These are phyloP conservation scores for Lathyrus aphaca DNA, from an alignment of 306 rosid genomes.

Conservation along the genomic window DNA sequence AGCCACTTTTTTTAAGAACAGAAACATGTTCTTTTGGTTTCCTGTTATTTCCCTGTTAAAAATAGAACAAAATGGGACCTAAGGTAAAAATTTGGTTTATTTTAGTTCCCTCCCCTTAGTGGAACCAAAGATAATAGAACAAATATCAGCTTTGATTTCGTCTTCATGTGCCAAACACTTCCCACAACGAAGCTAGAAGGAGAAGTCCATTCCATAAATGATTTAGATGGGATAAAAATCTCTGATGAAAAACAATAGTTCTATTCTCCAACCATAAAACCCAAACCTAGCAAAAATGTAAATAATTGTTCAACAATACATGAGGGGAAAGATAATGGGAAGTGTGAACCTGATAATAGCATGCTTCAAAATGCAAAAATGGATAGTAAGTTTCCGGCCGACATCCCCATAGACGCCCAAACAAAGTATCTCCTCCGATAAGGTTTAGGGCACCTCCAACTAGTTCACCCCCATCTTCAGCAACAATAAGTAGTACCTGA, in stretches of 20 bases:
- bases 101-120: neutral
- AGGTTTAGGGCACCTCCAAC: conserved; percentile 97
- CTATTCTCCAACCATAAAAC: conserved; percentile 31
- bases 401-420: conserved; percentile 96
- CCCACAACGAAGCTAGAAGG: conserved; percentile 9
- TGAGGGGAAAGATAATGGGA: conserved; percentile 6
- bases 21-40: neutral
- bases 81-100: neutral
- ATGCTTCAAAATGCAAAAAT: conserved; percentile 93
- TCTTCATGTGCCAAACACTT: neutral
- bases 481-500: conserved; percentile 76
- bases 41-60: neutral
- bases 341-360: conserved; percentile 84
- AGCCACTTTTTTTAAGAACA: neutral
- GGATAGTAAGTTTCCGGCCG: conserved; percentile 73
- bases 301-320: conserved; percentile 18
- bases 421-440: conserved; percentile 92
- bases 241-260: conserved; percentile 18
- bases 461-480: conserved; percentile 82
- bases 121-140: neutral
- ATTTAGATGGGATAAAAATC: conserved; percentile 11
- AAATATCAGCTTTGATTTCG: neutral
- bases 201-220: conserved; percentile 19
- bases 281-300: conserved; percentile 16
- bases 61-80: neutral